Percentiles rank a stretch among this genome's conserved stretches.
phyloP scores from a whole-genome alignment of 305 asterid genomes.

The Solanum hybrid region DNA sequence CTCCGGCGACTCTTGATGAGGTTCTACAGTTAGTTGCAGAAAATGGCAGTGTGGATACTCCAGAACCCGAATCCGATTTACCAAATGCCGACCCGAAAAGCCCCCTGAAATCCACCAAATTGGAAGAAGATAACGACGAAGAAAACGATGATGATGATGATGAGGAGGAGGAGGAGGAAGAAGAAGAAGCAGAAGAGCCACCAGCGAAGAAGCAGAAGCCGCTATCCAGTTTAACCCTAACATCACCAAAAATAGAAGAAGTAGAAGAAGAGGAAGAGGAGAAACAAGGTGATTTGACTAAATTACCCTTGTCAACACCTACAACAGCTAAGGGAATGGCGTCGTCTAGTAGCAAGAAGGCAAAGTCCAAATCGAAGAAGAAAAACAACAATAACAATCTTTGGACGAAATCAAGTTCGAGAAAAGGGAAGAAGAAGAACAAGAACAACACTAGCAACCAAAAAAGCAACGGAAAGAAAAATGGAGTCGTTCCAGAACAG shows the following conservation, averaged over 20 bases:
- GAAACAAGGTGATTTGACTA: conserved; percentile 1
- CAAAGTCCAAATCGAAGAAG: conserved; percentile 47
- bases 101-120: neutral
- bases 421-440: conserved; percentile 84
- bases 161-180: conserved; percentile 20
- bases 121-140: conserved; percentile 21
- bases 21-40: neutral
- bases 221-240: conserved; percentile 8
- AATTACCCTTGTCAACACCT: conserved; percentile 1
- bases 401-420: conserved; percentile 67
- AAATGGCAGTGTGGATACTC: neutral
- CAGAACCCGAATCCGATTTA: conserved; percentile 10
- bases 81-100: neutral
- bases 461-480: conserved; percentile 18
- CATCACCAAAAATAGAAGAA: neutral
- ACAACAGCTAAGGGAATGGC: conserved; percentile 6
- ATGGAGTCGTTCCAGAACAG: conserved; percentile 7
- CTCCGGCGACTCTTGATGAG: neutral
- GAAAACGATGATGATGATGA: conserved; percentile 18
- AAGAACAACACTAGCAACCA: conserved; percentile 35
- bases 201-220: conserved; percentile 33
- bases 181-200: conserved; percentile 32
- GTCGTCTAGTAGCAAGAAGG: conserved; percentile 33
- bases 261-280: neutral
- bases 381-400: conserved; percentile 75